These are phyloP conservation scores for Uromyces viciae-fabae DNA, from an alignment of 1,284 basidiomycete species.

Conservation along the genomic window DNA sequence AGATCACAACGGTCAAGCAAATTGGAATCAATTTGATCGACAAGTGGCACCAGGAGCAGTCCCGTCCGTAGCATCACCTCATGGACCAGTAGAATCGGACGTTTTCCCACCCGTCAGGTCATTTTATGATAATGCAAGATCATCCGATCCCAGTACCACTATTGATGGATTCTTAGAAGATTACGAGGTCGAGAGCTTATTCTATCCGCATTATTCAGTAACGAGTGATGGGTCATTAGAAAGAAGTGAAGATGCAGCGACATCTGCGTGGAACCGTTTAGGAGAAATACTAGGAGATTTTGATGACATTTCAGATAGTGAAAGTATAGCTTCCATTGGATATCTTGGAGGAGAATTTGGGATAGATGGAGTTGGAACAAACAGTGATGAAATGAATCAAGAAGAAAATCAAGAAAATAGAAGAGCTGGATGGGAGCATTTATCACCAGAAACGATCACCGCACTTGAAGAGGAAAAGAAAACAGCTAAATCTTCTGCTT, in stretches of 20 bases:
- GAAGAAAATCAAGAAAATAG: slow-evolving; percentile 20
- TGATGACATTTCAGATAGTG: slow-evolving; percentile 43
- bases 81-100: slow-evolving; percentile 17
- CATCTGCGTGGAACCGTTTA: slow-evolving; percentile 38
- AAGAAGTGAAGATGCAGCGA: slow-evolving; percentile 37
- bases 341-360: slow-evolving; percentile 41
- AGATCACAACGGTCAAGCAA: slow-evolving; percentile 5
- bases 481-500: slow-evolving; percentile 23
- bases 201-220: slow-evolving; percentile 43
- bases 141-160: slow-evolving; percentile 5
- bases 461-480: slow-evolving; percentile 40
- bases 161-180: slow-evolving; percentile 43
- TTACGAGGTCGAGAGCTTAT: slow-evolving; percentile 44
- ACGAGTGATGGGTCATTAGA: slow-evolving; percentile 33
- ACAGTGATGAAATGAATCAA: slow-evolving; percentile 23
- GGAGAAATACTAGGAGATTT: slow-evolving; percentile 41
- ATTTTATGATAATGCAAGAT: slow-evolving; percentile 29
- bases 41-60: slow-evolving; percentile 12
- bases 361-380: slow-evolving; percentile 1
- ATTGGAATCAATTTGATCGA: slow-evolving; percentile 19
- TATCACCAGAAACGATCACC: slow-evolving; percentile 42
- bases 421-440: slow-evolving; percentile 42
- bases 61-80: not conserved
- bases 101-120: slow-evolving; percentile 39
- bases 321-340: slow-evolving; percentile 40